Evolutionary conservation across 2,329 filamentous ascomycete species (phyloP).

Genomic region (Pochonia chlamydosporia): DNA sequence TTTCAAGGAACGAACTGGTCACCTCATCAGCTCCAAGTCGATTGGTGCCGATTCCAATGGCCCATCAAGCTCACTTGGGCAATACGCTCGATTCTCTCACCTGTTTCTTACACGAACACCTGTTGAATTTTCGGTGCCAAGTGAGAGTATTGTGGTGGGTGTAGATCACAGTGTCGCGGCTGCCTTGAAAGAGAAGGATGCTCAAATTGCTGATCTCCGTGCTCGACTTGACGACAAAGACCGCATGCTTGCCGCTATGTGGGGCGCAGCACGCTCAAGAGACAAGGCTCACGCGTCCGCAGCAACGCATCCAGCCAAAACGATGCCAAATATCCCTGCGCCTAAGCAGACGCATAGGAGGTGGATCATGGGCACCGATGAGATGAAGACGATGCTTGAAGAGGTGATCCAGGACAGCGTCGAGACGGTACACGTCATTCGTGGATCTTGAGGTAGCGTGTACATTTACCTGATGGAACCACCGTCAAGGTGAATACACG

Average conservation of each 20-base stretch:
- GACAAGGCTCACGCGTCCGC: constrained; percentile 63
- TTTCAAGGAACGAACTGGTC: constrained; percentile 93
- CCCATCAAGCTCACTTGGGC: constrained; percentile 62
- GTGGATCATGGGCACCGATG: constrained; percentile 69
- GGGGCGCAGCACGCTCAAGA: constrained; percentile 77
- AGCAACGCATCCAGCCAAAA: constrained; percentile 19
- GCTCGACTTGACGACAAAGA: constrained; percentile 91
- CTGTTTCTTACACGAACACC: constrained; percentile 63
- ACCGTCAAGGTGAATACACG: too few relatives aligned
- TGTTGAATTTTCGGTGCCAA: constrained; percentile 57
- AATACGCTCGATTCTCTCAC: constrained; percentile 56
- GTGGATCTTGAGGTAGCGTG: constrained; percentile 61
- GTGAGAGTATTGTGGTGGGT: constrained; percentile 61
- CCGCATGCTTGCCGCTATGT: constrained; percentile 81
- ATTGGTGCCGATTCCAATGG: constrained; percentile 82
- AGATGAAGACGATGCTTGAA: constrained; percentile 89
- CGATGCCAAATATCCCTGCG: constrained; percentile 16
- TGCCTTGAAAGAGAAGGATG: constrained; percentile 79
- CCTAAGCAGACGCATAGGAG: constrained; percentile 32
- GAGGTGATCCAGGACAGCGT: constrained; percentile 93
- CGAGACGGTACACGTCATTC: constrained; percentile 66
- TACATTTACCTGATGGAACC: too few relatives aligned
- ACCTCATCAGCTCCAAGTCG: constrained; percentile 95
- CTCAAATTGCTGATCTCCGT: constrained; percentile 86
- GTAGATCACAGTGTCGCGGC: constrained; percentile 73